Base-by-base conservation (phyloP, 768 basidiomycete genomes). In the Mycena amicta region DNA sequence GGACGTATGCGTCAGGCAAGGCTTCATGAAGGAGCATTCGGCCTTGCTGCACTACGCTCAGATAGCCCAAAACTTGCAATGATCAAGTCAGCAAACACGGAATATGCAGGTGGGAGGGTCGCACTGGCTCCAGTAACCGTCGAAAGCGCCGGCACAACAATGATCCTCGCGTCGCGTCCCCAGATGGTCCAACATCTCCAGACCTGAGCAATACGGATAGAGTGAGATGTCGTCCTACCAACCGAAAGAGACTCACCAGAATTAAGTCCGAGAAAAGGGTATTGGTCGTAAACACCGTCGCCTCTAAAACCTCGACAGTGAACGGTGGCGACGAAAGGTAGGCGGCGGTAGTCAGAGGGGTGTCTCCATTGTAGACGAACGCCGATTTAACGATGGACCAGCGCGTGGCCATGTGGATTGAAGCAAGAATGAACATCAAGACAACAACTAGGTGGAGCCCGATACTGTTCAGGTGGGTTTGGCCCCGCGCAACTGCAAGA, bases 131-230 rank as follows among this genome's bases (percentile, higher is more conserved):
- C 55, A 22, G 28, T 22, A 29, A 56, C 25, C 11, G 55, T 56
- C 33, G 33, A 50, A 8, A n/a, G 12, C 20, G 43, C 20, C 15
- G 55, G 55, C 4, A 56, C 28, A n/a, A 28, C 12, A 13, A 51
- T 20, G 25, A 57, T 27, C 15, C 30, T 29, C 56, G 49, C 50
- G 31, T 51, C 43, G 3, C 28, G 56, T 25, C 51, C 51, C 56
- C 56, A 57, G 1, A 57, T 45, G 3, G 22, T 50, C 56, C 56
- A 57, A 29, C 39, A 51, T 25, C 56, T 39, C 56, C 56, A 57
- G 27, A 52, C 43, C 56, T 57, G 26, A 3, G 22, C 4, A 23
- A 28, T 28, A 27, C 16, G 22, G 13, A 11, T 23, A 27, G 16
- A 13, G 13, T 4, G 15, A 15, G 22, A n/a, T n/a, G 16, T 8